Evolutionary conservation across 495 filamentous ascomycete species (phyloP).

Genomic region (Evernia prunastri): DNA sequence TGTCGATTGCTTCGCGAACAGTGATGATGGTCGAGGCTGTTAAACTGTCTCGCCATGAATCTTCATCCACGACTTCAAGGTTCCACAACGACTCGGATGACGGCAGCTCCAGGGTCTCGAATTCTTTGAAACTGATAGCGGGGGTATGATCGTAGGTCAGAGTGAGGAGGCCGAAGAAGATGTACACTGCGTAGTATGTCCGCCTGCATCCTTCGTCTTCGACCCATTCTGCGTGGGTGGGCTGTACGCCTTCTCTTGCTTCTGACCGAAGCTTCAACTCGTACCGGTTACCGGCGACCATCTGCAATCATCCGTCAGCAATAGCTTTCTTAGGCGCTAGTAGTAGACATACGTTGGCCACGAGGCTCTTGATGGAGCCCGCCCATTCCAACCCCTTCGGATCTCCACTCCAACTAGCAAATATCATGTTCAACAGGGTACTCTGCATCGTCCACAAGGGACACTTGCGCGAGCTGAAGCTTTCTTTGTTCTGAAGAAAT

Average conservation of each 20-base stretch:
- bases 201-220: constrained; percentile 94
- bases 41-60: constrained; percentile 72
- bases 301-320: constrained; percentile 39
- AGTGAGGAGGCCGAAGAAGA: constrained; percentile 96
- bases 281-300: constrained; percentile 96
- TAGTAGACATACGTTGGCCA: constrained; percentile 61
- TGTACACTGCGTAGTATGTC: constrained; percentile 98
- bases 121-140: constrained; percentile 95
- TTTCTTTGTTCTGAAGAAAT: constrained; percentile 95
- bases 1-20: constrained; percentile 89
- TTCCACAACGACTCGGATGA: constrained; percentile 96
- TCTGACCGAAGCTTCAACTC: constrained; percentile 90
- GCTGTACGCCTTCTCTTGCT: constrained; percentile 68
- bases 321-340: background rate
- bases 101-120: constrained; percentile 85
- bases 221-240: constrained; percentile 86
- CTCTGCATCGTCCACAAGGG: constrained; percentile 97
- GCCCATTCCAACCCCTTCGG: constrained; percentile 97
- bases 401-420: constrained; percentile 98
- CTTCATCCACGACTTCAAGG: constrained; percentile 69
- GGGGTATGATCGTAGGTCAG: constrained; percentile 97
- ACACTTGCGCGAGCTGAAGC: constrained; percentile 97
- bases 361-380: constrained; percentile 93
- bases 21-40: constrained; percentile 65
- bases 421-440: constrained; percentile 95